Evolutionary conservation across 441 rosid genomes (phyloP).

Genomic region (Pelargonium fulgidum): DNA sequence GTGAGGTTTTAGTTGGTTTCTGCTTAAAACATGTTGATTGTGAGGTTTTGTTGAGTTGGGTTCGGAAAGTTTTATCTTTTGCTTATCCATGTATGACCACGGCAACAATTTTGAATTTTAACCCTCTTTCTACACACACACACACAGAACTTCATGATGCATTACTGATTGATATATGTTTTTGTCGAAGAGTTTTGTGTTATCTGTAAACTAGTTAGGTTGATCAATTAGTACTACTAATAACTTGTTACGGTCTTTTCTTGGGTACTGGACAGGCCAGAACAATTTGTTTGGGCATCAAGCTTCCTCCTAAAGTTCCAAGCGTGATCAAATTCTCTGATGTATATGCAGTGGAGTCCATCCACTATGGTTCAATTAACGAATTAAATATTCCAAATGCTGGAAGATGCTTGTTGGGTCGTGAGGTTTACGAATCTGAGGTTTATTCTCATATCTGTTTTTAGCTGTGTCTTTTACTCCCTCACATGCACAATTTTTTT

Average conservation of each 20-base stretch:
- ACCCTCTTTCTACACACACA: too few relatives aligned
- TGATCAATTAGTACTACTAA: constrained; percentile 8
- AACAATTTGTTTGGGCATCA: constrained; percentile 48
- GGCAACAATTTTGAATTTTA: too few relatives aligned
- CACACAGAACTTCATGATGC: too few relatives aligned
- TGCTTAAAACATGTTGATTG: neutral
- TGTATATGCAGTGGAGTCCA: constrained; percentile 61
- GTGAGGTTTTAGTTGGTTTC: neutral
- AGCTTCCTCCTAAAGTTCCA: constrained; percentile 27
- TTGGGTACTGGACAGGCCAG: constrained; percentile 40
- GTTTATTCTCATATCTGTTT: constrained; percentile 31
- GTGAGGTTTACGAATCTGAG: constrained; percentile 32
- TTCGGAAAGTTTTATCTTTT: too few relatives aligned
- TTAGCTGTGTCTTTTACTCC: neutral
- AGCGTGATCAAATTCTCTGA: constrained; percentile 47
- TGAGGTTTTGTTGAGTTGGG: neutral
- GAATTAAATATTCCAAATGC: constrained; percentile 29
- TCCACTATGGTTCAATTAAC: constrained; percentile 32
- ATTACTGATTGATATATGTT: neutral
- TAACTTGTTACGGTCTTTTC: constrained; percentile 18
- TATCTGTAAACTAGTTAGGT: constrained; percentile 7
- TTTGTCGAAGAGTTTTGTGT: constrained; percentile 1
- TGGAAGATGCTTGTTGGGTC: constrained; percentile 34
- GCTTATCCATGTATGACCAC: too few relatives aligned
- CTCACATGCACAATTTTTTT: constrained; percentile 8